phyloP scores from a whole-genome alignment of 2,329 filamentous ascomycete species.

The Fusarium ramigenum region DNA sequence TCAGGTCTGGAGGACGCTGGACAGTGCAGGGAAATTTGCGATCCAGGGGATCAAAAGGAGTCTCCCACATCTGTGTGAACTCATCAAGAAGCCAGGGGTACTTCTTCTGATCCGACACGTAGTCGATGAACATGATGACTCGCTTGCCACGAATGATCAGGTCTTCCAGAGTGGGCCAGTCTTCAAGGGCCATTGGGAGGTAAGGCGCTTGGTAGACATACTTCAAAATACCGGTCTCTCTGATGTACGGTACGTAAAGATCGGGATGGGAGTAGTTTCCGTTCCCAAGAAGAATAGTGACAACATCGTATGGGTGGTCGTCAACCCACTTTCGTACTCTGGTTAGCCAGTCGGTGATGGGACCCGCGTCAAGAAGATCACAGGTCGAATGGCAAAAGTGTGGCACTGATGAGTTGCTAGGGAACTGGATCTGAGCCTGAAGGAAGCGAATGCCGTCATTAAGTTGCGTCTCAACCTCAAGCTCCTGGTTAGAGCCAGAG shows the following conservation, averaged over 20 bases:
- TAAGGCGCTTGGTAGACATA: conserved; percentile 79
- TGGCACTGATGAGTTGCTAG: conserved; percentile 57
- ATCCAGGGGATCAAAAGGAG: conserved; percentile 78
- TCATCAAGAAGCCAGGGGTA: conserved; percentile 89
- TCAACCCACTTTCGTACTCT: conserved; percentile 78
- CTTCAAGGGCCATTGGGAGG: conserved; percentile 73
- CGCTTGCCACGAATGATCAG: conserved; percentile 78
- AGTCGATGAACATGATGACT: conserved; percentile 85
- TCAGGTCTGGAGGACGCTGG: conserved; percentile 77
- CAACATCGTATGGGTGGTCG: conserved; percentile 82
- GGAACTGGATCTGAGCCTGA: conserved; percentile 71
- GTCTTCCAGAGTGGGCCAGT: conserved; percentile 85
- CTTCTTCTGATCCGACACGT: conserved; percentile 79
- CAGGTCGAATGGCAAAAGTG: conserved; percentile 90
- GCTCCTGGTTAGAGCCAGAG: conserved; percentile 78
- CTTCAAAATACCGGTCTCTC: conserved; percentile 74
- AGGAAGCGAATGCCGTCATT: conserved; percentile 78
- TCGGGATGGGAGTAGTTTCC: conserved; percentile 73
- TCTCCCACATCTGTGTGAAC: conserved; percentile 91
- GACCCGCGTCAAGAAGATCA: conserved; percentile 81
- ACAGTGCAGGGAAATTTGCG: conserved; percentile 78
- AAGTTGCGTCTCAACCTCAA: conserved; percentile 74
- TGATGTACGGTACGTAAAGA: conserved; percentile 74
- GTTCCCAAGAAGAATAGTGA: conserved; percentile 88
- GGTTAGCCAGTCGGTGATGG: conserved; percentile 77